Conservation (phyloP, 164 flowering plant species). For the Houttuynia cordata region DNA sequence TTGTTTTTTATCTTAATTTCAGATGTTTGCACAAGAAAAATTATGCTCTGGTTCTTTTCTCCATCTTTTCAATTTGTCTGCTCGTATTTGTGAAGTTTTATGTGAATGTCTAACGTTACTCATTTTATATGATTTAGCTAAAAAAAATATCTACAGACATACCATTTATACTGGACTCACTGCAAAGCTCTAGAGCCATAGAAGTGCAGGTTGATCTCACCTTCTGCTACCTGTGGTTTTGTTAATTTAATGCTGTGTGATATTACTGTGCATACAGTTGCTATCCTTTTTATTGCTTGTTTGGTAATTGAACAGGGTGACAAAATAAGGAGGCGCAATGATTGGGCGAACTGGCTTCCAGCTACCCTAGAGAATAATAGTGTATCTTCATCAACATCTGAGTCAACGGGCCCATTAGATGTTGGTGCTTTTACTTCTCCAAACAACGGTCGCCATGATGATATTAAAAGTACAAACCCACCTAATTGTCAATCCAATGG, state of each 20-base stretch:
- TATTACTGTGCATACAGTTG: not conserved
- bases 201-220: constrained; percentile 65
- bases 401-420: constrained; percentile 11
- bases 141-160: constrained; percentile 65
- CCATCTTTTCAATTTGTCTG: not conserved
- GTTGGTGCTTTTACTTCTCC: constrained; percentile 2
- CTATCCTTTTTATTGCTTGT: not conserved
- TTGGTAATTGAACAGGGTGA: constrained; percentile 39
- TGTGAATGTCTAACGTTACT: not conserved
- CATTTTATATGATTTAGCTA: constrained; percentile 36
- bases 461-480: not conserved
- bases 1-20: not conserved
- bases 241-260: not conserved
- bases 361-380: constrained; percentile 8
- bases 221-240: not conserved
- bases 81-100: not conserved
- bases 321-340: constrained; percentile 49
- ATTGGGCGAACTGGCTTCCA: constrained; percentile 34
- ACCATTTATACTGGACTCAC: constrained; percentile 61
- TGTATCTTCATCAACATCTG: constrained; percentile 11
- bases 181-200: constrained; percentile 44
- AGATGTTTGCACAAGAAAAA: no score
- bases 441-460: constrained; percentile 5
- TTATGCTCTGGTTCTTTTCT: no score
- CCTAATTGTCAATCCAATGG: not conserved